Evolutionary conservation across 225 moss, liverwort and hornwort genomes (phyloP).

Genomic region (Antitrichia curtipendula): DNA sequence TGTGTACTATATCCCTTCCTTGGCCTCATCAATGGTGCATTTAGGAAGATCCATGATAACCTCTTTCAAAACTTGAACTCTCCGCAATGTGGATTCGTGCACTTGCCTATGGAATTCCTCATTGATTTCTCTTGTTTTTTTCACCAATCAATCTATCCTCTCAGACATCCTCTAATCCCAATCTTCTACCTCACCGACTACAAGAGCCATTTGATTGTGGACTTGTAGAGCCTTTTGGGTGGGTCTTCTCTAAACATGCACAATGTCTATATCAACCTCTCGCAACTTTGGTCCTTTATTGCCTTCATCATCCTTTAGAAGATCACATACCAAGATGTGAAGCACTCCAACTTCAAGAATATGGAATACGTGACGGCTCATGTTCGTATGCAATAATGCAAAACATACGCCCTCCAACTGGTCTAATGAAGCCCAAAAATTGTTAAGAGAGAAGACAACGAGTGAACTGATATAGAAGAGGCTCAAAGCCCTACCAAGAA

Average conservation of each 20-base stretch:
- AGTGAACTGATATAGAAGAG: background rate
- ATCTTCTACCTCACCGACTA: rapidly evolving
- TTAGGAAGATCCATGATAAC: background rate
- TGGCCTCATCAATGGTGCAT: background rate
- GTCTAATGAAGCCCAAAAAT: rapidly evolving
- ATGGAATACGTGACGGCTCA: background rate
- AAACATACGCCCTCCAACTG: background rate
- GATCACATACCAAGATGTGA: rapidly evolving
- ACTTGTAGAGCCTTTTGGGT: rapidly evolving
- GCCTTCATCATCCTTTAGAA: background rate
- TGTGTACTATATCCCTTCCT: background rate
- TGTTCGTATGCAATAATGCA: background rate
- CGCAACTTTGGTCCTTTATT: rapidly evolving
- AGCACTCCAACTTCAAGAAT: background rate
- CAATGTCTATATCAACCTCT: background rate
- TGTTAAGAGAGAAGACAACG: rapidly evolving
- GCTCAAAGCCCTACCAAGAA: rapidly evolving
- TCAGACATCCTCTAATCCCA: too few relatives aligned
- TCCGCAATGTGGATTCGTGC: rapidly evolving
- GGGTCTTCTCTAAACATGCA: background rate
- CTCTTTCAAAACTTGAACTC: rapidly evolving
- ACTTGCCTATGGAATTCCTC: too few relatives aligned
- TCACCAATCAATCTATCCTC: too few relatives aligned
- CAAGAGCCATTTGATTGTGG: background rate
- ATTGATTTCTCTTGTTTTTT: too few relatives aligned